Evolutionary conservation across 2,329 filamentous ascomycete species (phyloP).

Genomic region (Cladophialophora psammophila): DNA sequence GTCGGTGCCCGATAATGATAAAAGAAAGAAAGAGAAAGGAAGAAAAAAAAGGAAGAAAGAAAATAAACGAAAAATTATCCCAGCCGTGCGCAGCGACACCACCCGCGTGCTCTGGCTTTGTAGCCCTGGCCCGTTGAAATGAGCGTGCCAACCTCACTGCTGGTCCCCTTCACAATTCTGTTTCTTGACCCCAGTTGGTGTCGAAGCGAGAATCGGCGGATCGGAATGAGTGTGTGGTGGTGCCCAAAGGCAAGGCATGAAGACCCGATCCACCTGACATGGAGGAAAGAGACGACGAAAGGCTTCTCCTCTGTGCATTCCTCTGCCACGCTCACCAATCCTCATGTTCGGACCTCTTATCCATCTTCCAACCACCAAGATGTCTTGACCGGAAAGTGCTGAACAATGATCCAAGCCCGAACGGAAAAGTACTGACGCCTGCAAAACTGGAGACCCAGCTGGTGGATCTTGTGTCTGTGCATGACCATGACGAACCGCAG

Average conservation of each 20-base stretch:
- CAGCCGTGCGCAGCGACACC: neutral
- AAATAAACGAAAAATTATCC: neutral
- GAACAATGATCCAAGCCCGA: constrained; percentile 23
- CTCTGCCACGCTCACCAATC: neutral
- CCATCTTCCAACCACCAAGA: constrained; percentile 12
- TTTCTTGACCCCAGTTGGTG: neutral
- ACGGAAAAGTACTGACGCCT: constrained; percentile 25
- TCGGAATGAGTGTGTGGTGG: constrained; percentile 1
- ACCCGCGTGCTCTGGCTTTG: neutral
- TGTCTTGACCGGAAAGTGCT: constrained; percentile 16
- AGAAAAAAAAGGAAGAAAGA: neutral
- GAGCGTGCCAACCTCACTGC: neutral
- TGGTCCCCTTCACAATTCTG: neutral
- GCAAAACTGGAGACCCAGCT: constrained; percentile 8
- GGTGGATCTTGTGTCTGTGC: neutral
- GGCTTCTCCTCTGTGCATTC: neutral
- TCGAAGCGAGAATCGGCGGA: neutral
- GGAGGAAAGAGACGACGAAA: neutral
- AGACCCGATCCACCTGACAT: neutral
- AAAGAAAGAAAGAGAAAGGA: neutral
- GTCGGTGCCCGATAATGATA: neutral
- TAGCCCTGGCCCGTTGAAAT: neutral
- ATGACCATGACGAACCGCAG: constrained; percentile 6
- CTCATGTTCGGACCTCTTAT: neutral
- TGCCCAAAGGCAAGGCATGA: constrained; percentile 1